These are phyloP conservation scores for Lentithecium fluviatile DNA, from an alignment of 495 filamentous ascomycete species.

Conservation along the genomic window DNA sequence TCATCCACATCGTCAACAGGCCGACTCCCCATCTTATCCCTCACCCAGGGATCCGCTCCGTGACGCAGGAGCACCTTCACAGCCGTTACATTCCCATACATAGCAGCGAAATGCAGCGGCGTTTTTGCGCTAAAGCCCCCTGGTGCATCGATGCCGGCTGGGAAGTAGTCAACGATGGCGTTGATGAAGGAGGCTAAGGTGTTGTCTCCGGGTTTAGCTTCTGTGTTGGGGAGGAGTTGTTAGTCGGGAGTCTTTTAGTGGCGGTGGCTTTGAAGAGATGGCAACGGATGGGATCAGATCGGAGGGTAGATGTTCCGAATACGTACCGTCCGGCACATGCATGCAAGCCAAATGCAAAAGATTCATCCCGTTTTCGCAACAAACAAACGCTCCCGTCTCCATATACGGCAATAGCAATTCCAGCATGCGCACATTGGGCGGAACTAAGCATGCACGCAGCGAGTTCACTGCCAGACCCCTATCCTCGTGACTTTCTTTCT, in stretches of 20 bases:
- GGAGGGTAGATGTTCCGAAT: no score
- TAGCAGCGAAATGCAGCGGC: neutral
- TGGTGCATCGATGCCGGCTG: neutral
- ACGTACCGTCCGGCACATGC: neutral
- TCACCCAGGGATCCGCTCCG: neutral
- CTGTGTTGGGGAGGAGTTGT: neutral
- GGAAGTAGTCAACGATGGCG: neutral
- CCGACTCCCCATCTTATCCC: neutral
- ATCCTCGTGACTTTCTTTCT: neutral
- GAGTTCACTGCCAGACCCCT: neutral
- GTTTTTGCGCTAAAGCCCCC: neutral
- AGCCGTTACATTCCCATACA: neutral
- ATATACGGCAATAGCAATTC: neutral
- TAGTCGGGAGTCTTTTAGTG: neutral
- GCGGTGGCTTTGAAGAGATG: neutral
- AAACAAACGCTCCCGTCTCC: neutral
- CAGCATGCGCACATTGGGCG: neutral
- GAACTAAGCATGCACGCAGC: neutral
- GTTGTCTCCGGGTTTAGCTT: neutral
- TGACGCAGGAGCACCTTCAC: neutral
- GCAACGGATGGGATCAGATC: no score
- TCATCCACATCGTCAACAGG: neutral
- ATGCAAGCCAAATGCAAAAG: neutral
- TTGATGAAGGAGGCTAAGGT: neutral
- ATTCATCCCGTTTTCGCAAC: neutral